Evolutionary conservation across 495 filamentous ascomycete genomes (phyloP).

Genomic region (Xylaria cubensis): DNA sequence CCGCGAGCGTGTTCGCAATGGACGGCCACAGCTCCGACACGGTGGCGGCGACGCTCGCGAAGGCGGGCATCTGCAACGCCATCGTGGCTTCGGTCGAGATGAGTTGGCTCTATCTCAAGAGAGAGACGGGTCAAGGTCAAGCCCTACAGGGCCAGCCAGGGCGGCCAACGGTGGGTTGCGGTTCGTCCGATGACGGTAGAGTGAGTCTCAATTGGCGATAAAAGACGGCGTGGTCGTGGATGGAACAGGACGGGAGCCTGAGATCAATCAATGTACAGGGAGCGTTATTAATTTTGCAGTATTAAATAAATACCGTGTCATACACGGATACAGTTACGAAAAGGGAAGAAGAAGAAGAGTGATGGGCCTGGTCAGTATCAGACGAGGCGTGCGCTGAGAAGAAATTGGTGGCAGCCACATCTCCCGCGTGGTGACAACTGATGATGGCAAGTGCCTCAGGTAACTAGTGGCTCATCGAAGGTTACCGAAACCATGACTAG

Average conservation of each 20-base stretch:
- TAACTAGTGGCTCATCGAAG: background rate
- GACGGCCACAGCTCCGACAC: constrained; percentile 63
- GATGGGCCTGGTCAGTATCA: background rate
- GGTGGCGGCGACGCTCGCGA: constrained; percentile 56
- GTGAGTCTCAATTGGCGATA: background rate
- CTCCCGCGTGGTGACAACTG: background rate
- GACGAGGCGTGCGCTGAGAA: background rate
- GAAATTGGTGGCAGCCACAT: constrained; percentile 10
- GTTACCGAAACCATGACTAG: background rate
- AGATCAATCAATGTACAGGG: background rate
- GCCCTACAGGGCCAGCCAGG: constrained; percentile 21
- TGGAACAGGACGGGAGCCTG: background rate
- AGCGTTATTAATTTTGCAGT: background rate
- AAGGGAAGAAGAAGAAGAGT: background rate
- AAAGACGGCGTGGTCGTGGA: background rate
- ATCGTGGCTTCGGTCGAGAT: constrained; percentile 31
- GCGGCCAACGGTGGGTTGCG: constrained; percentile 13
- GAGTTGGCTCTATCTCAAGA: constrained; percentile 12
- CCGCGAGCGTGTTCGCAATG: constrained; percentile 53
- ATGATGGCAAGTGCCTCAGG: constrained; percentile 4
- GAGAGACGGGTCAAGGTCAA: background rate
- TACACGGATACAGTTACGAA: background rate
- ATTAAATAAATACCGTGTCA: constrained; percentile 18
- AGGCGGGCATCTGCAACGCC: constrained; percentile 40
- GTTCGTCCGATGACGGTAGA: constrained; percentile 17